Percentiles rank a stretch among this genome's conserved stretches.
Conservation (phyloP, 2,329 filamentous ascomycete genomes). For the Bipolaris gigantea region DNA sequence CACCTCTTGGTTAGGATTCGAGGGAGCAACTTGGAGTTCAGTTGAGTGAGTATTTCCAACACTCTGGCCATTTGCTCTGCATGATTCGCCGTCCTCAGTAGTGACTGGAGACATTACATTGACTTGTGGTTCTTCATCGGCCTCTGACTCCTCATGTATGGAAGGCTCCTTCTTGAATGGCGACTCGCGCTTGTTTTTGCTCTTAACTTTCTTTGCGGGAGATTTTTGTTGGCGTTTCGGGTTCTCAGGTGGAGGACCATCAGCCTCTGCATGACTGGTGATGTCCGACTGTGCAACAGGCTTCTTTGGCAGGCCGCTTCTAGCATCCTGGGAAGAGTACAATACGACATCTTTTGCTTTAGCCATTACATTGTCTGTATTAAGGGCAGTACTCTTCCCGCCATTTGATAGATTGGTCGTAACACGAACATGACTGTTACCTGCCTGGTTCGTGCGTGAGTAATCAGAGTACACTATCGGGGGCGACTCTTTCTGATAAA, state of each 20-base stretch:
- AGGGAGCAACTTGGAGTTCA: not conserved
- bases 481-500: constrained; percentile 19
- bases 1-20: not conserved
- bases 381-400: not conserved
- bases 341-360: not conserved
- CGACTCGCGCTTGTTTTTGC: not conserved
- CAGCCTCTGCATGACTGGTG: not conserved
- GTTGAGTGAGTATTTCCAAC: not conserved
- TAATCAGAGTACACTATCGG: not conserved
- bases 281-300: constrained; percentile 4
- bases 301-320: constrained; percentile 34
- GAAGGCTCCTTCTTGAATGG: not conserved
- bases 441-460: not conserved
- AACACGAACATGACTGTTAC: constrained; percentile 1
- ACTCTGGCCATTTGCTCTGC: not conserved
- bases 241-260: constrained; percentile 24
- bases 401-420: not conserved
- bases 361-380: not conserved
- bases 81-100: not conserved
- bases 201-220: constrained; percentile 11
- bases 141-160: not conserved
- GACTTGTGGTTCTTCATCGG: not conserved
- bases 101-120: not conserved
- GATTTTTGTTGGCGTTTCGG: constrained; percentile 17
- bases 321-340: constrained; percentile 45